These are phyloP conservation scores for Wickerhamomyces sp. DNA, from an alignment of 1,139 yeast species.

Conservation along the genomic window DNA sequence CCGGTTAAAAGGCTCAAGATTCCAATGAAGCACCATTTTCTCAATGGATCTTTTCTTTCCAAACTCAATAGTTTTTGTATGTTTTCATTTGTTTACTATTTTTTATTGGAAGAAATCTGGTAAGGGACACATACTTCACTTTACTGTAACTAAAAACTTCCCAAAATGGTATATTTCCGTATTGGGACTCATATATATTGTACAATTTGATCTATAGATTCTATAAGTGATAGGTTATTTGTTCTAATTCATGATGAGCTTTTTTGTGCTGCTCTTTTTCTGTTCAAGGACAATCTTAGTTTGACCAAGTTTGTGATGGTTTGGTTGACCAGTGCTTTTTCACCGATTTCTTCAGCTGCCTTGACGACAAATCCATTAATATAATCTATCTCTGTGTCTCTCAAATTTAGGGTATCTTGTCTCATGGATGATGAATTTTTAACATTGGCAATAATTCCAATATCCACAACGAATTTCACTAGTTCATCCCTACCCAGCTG, in stretches of 20 bases:
- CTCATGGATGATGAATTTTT: constrained; percentile 84
- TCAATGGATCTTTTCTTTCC: background rate
- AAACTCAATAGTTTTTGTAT: background rate
- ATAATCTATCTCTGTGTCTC: constrained; percentile 71
- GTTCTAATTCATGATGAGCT: background rate
- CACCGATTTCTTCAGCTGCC: constrained; percentile 35
- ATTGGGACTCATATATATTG: background rate
- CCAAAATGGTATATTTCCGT: background rate
- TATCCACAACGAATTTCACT: constrained; percentile 38
- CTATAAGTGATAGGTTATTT: too few relatives aligned
- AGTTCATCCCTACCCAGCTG: constrained; percentile 41
- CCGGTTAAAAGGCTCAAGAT: constrained; percentile 27
- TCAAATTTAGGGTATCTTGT: constrained; percentile 61
- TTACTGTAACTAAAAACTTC: background rate
- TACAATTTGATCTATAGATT: background rate
- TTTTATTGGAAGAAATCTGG: background rate
- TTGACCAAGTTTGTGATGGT: constrained; percentile 31
- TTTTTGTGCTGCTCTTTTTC: constrained; percentile 9
- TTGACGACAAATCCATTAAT: constrained; percentile 69
- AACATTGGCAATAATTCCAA: constrained; percentile 42
- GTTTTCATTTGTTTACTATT: constrained; percentile 9
- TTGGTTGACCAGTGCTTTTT: constrained; percentile 26
- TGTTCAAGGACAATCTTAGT: constrained; percentile 23
- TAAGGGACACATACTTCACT: background rate
- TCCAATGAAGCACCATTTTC: constrained; percentile 28